Evolutionary conservation across 164 flowering plant genomes (phyloP), one percentile per base, ranked within the genome.

Genomic region (Brasenia schreberi): DNA sequence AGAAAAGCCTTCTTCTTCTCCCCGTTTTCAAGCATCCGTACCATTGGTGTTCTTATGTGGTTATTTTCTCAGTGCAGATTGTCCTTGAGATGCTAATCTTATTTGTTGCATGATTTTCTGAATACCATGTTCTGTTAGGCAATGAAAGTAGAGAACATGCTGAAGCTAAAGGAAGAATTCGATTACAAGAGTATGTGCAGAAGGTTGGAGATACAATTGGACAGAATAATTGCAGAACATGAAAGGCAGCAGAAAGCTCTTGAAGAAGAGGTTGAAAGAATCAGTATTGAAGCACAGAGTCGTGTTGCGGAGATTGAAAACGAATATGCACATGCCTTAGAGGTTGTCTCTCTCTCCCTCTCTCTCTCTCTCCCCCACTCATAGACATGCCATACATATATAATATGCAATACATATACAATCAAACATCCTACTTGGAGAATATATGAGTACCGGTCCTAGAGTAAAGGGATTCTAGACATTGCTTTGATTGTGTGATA

Each of bases 111-210:
- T 33, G 39, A 1, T 49, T 9, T 14, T 49, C 56, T 49, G 56
- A 49, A 14, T 49, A 49, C 14, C 61, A 58, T 18, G 19, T 33
- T 6, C 16, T 65, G 16, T 14, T 77, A 94, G 99, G 99, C 99
- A 69, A 95, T 94, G 99, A 95, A 87, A 76, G 97, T 95, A 72
- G 94, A 95, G 80, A 89, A 92, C 74, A 92, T 95, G 99, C 69
- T 95, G 78, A 95, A 86, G 74, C 64, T 95, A 58, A 95, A 92
- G 80, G 99, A 95, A 70, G 99, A 95, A 71, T 95, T 87, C 72
- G 99, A 95, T 74, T 95, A 95, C 79, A 92, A 95, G 78, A 88
- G 99, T 74, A 78, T 95, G 74, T 80, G 92, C 16, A 81, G 90
- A 81, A 81, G 81, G 78, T 87, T 92, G 72, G 97, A 88, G 58